phyloP scores from a whole-genome alignment of 768 basidiomycete species.

The Kwoniella sp. region DNA sequence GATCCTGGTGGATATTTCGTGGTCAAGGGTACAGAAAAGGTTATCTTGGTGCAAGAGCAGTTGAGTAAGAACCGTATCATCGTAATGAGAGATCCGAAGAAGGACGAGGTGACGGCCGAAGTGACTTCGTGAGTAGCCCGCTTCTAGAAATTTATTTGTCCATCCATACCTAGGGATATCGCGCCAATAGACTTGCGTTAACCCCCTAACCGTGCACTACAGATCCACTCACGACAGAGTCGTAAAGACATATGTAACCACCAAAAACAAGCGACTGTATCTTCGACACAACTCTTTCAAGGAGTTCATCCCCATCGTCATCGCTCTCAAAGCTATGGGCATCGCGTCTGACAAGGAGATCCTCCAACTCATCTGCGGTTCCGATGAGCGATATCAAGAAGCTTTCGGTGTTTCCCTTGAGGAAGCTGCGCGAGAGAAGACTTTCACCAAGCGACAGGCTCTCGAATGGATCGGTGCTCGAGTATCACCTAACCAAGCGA shows the following conservation, averaged over 20 bases:
- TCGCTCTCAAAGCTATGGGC: conserved; percentile 94
- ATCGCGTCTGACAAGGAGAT: conserved; percentile 98
- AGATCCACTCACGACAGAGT: conserved; percentile 64
- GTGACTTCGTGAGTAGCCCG: conserved; percentile 82
- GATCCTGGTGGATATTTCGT: conserved; percentile 99
- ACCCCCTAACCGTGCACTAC: conserved; percentile 49
- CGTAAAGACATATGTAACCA: conserved; percentile 95
- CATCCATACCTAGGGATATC: too few relatives aligned
- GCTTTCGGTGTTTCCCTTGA: conserved; percentile 89
- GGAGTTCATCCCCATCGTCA: conserved; percentile 93
- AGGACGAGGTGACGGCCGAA: conserved; percentile 88
- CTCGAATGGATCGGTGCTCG: conserved; percentile 92
- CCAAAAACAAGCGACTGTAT: conserved; percentile 92
- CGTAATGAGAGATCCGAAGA: conserved; percentile 87
- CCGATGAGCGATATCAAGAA: conserved; percentile 80
- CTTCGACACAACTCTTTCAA: conserved; percentile 96
- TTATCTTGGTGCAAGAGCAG: conserved; percentile 98
- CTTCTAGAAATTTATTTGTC: background rate
- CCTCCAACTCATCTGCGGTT: conserved; percentile 87
- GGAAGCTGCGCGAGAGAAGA: conserved; percentile 71
- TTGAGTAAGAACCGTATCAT: conserved; percentile 98
- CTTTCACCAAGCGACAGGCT: conserved; percentile 91
- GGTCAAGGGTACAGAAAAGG: conserved; percentile 98
- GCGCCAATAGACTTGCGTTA: conserved; percentile 61
- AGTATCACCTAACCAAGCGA: conserved; percentile 75